Base-by-base conservation (phyloP, 2,329 filamentous ascomycete genomes). In the Drechslera avenae region DNA sequence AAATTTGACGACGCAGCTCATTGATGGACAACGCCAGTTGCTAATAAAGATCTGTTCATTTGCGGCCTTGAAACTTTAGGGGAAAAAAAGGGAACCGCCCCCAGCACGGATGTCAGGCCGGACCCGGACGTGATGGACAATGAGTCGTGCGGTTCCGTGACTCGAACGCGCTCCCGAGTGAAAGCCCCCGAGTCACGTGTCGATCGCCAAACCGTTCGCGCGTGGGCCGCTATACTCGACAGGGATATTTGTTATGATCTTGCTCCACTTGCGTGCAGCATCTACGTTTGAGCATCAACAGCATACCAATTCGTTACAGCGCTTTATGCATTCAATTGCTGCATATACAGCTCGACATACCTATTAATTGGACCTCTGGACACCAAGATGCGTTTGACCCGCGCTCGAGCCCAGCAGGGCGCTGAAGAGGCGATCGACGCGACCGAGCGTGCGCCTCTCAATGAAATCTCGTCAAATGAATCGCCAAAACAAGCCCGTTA, bases 301-400 rank as follows among this genome's bases (percentile, higher is more conserved):
- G 39, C 50, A 49, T 45, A 28, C 50, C 52, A 52, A 23, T 19
- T 46, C 39, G 43, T 50, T 51, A 28, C 26, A 28, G 26, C 3
- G 18, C 42, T 37, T 18, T 37, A 66, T 65, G 62, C 46, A 49
- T 63, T 49, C 33, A 23, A 41, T 39, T 47, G 45, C 36, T 46
- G 45, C 52, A 59, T 52, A 50, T 18, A 41, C 49, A 44, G 19
- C 35, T 37, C 42, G n/a, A 52, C 23, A 44, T 33, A 28, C 26
- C 18, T 53, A 50, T 16, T 34, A 10, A 19, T 36, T 21, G 35
- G 12, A 43, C 33, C 21, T n/a, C 26, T 39, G 37, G 10, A 31
- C 14, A 46, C 54, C 39, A 36, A 63, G 31, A 74, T 74, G 71
- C 76, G 76, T 67, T 67, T 78, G 54, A 79, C 76, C 46, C 74